Evolutionary conservation across 345 rosid genomes (phyloP).

Genomic region (Aquilaria sinensis): DNA sequence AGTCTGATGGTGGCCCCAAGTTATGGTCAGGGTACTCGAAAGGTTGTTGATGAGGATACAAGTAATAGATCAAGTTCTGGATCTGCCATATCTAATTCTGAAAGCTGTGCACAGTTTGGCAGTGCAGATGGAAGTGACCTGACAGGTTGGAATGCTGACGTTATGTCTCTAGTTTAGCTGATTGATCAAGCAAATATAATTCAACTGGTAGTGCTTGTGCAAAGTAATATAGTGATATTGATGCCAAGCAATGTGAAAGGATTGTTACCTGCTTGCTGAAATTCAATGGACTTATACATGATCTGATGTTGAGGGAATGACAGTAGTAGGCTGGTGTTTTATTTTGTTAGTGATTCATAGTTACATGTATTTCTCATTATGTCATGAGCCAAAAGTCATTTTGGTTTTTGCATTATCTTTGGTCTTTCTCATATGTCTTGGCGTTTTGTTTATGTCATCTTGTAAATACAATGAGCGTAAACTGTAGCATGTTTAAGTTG

Average conservation of each 20-base stretch:
- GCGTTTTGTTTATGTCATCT: too few relatives aligned
- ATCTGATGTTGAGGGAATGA: not conserved
- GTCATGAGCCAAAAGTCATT: too few relatives aligned
- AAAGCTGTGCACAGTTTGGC: slow-evolving; percentile 85
- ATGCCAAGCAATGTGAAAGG: not conserved
- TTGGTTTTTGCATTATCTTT: too few relatives aligned
- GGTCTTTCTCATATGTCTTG: too few relatives aligned
- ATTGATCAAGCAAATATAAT: not conserved
- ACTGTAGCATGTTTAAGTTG: too few relatives aligned
- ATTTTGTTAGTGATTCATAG: too few relatives aligned
- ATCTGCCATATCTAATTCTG: slow-evolving; percentile 85
- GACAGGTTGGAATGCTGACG: slow-evolving; percentile 44
- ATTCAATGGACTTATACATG: not conserved
- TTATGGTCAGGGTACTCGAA: slow-evolving; percentile 39
- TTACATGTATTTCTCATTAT: too few relatives aligned
- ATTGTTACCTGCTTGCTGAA: not conserved
- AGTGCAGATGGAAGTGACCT: slow-evolving; percentile 72
- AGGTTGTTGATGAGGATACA: slow-evolving; percentile 58
- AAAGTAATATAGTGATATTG: not conserved
- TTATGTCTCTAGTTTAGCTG: not conserved
- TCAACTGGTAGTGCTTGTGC: too few relatives aligned
- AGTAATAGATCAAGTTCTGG: slow-evolving; percentile 92
- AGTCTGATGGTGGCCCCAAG: slow-evolving; percentile 28
- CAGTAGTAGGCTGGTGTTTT: too few relatives aligned
- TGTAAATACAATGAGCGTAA: too few relatives aligned